These are phyloP conservation scores for Kwoniella dendrophila DNA, from an alignment of 768 basidiomycete genomes.

Conservation along the genomic window DNA sequence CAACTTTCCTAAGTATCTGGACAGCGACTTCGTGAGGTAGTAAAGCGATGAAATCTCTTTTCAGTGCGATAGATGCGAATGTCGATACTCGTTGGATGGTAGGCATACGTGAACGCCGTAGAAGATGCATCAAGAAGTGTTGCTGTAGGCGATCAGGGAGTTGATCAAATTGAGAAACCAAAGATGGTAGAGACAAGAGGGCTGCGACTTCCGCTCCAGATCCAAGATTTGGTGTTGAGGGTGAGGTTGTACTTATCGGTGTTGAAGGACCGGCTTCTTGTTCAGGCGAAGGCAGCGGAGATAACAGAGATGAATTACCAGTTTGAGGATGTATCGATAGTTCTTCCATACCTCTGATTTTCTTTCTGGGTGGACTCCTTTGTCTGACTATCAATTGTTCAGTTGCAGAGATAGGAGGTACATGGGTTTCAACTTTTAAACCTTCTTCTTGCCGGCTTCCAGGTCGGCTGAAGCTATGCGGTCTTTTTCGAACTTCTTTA, in stretches of 20 bases:
- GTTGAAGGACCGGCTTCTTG: conserved; percentile 27
- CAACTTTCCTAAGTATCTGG: conserved; percentile 80
- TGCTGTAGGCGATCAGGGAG: conserved; percentile 84
- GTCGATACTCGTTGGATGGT: conserved; percentile 87
- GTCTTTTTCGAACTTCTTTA: conserved; percentile 39
- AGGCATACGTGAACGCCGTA: conserved; percentile 86
- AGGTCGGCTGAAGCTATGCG: conserved; percentile 24
- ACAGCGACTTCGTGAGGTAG: conserved; percentile 91
- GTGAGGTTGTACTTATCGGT: background rate
- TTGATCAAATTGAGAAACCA: conserved; percentile 76
- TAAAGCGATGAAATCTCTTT: conserved; percentile 89
- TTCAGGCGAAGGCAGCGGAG: conserved; percentile 39
- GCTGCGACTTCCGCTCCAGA: conserved; percentile 64
- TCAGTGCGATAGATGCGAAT: conserved; percentile 84
- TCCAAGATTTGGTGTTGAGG: conserved; percentile 32
- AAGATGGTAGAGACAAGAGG: conserved; percentile 78
- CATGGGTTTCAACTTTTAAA: conserved; percentile 3
- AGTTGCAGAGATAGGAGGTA: conserved; percentile 15
- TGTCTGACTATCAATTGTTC: conserved; percentile 13
- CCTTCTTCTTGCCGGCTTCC: conserved; percentile 11
- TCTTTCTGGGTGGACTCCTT: conserved; percentile 46
- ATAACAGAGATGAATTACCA: conserved; percentile 25
- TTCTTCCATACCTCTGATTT: conserved; percentile 35
- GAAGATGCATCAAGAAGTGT: conserved; percentile 86
- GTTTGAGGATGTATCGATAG: conserved; percentile 22